Percentiles rank a stretch among this genome's conserved stretches.
phyloP scores from a whole-genome alignment of 2,329 filamentous ascomycete species.

The Botrytis aclada region DNA sequence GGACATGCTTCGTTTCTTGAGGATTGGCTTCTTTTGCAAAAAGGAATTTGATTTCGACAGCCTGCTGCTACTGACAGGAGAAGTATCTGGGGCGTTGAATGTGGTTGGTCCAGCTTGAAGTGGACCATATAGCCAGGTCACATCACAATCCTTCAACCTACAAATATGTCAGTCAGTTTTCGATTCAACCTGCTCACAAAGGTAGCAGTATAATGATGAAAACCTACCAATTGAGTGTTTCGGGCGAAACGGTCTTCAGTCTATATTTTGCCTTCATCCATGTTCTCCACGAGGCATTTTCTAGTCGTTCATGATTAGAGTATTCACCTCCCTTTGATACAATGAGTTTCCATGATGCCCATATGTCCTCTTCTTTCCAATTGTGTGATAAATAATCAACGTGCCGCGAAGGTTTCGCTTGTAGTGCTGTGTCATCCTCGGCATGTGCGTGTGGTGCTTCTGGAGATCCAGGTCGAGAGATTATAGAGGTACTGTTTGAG shows the following conservation, averaged over 20 bases:
- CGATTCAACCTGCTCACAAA: neutral
- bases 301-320: slow-evolving; percentile 61
- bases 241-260: slow-evolving; percentile 81
- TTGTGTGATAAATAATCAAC: slow-evolving; percentile 93
- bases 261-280: slow-evolving; percentile 92
- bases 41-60: slow-evolving; percentile 58
- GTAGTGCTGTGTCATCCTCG: slow-evolving; percentile 54
- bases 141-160: slow-evolving; percentile 29
- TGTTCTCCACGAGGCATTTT: slow-evolving; percentile 95
- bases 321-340: slow-evolving; percentile 69
- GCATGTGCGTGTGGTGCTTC: slow-evolving; percentile 29
- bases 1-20: slow-evolving; percentile 94
- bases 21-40: slow-evolving; percentile 63
- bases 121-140: slow-evolving; percentile 68
- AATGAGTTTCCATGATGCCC: slow-evolving; percentile 96
- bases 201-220: neutral
- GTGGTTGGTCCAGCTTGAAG: slow-evolving; percentile 68
- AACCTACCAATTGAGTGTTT: slow-evolving; percentile 73
- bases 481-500: slow-evolving; percentile 58
- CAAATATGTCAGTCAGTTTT: slow-evolving; percentile 45
- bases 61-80: slow-evolving; percentile 47
- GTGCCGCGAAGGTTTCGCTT: slow-evolving; percentile 56
- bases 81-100: slow-evolving; percentile 43
- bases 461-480: slow-evolving; percentile 43
- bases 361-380: slow-evolving; percentile 95